Conservation (phyloP, 306 rosid genomes). For the Cucumis melo region DNA sequence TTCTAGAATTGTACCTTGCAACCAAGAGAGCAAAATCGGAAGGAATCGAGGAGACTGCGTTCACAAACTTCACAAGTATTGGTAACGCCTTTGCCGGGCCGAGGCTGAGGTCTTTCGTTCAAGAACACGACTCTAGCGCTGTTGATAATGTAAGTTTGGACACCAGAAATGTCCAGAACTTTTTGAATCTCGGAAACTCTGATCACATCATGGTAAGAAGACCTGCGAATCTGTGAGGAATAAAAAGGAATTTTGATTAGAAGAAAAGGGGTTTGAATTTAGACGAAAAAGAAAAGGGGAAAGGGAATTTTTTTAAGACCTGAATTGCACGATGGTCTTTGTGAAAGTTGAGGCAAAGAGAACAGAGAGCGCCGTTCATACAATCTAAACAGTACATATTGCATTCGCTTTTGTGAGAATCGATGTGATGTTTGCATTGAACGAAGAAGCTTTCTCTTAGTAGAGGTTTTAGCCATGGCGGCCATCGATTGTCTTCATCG, state of each 20-base stretch:
- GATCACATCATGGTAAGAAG: constrained; percentile 94
- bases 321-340: constrained; percentile 83
- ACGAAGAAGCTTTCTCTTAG: constrained; percentile 74
- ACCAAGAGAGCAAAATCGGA: constrained; percentile 94
- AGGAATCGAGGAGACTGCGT: constrained; percentile 92
- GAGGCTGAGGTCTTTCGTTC: constrained; percentile 94
- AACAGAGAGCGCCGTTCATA: constrained; percentile 80
- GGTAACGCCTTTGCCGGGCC: constrained; percentile 98
- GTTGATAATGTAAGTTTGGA: constrained; percentile 92
- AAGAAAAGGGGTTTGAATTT: neutral
- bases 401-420: constrained; percentile 94
- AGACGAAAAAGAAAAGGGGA: neutral
- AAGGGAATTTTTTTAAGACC: constrained; percentile 19
- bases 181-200: constrained; percentile 91
- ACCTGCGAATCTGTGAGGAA: constrained; percentile 75
- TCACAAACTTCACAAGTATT: constrained; percentile 95
- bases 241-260: neutral
- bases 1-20: constrained; percentile 54
- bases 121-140: constrained; percentile 91
- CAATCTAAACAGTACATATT: constrained; percentile 97
- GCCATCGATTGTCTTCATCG: constrained; percentile 87
- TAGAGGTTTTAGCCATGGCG: constrained; percentile 95
- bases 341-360: constrained; percentile 71
- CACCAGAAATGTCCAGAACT: constrained; percentile 81
- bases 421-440: constrained; percentile 79